Percentiles rank a stretch among this genome's conserved stretches.
Evolutionary conservation across 148 eudicot genomes (phyloP).

Genomic region (Chenopodium album): DNA sequence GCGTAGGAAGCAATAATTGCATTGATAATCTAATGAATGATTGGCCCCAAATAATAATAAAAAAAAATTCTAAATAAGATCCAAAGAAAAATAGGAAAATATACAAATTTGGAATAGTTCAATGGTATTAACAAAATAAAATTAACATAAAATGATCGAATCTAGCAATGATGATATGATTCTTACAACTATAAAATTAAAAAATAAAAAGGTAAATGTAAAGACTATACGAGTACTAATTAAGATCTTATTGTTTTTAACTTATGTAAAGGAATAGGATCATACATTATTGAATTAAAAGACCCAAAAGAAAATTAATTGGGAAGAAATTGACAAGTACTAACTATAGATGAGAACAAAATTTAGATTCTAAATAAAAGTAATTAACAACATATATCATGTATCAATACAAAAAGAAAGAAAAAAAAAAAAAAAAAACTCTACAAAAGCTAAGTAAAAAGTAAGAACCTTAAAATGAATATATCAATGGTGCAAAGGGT

Average conservation of each 20-base stretch:
- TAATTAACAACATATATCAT: neutral
- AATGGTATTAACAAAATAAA: neutral
- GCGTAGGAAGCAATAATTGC: neutral
- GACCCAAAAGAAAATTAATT: neutral
- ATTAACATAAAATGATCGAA: neutral
- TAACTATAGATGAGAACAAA: neutral
- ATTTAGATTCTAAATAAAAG: neutral
- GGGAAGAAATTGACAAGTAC: neutral
- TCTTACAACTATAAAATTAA: no score
- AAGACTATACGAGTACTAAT: neutral
- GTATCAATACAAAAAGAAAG: neutral
- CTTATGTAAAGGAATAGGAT: neutral
- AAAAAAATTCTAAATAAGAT: neutral
- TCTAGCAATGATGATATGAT: neutral
- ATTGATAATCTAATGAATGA: neutral
- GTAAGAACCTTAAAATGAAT: constrained; percentile 23
- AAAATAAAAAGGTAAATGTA: no score
- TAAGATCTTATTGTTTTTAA: neutral
- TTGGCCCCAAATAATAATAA: neutral
- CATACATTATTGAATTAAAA: neutral
- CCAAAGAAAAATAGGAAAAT: neutral
- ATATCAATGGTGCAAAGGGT: constrained; percentile 73
- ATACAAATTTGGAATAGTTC: neutral
- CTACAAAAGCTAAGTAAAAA: constrained; percentile 6
- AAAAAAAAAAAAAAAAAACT: constrained; percentile 13